Conservation (phyloP, 306 rosid genomes). For the Quercus parvula region DNA sequence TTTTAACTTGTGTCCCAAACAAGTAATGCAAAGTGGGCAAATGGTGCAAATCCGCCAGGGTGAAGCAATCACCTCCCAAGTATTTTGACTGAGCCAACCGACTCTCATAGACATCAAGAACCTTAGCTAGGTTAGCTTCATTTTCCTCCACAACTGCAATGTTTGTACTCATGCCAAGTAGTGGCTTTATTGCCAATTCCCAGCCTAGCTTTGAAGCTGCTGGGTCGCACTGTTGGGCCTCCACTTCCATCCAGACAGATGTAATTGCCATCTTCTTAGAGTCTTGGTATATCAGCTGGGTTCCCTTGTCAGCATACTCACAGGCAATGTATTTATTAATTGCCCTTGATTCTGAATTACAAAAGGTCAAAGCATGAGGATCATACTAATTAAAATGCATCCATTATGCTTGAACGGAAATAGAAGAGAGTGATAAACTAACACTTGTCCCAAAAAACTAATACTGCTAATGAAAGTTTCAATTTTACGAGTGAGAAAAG, state of each 20-base stretch:
- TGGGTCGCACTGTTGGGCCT: conserved; percentile 51
- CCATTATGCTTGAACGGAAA: too few species aligned
- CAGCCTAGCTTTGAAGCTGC: conserved; percentile 44
- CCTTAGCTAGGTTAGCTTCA: conserved; percentile 38
- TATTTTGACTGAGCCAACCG: conserved; percentile 48
- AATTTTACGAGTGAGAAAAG: too few species aligned
- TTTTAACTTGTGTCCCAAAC: conserved; percentile 36
- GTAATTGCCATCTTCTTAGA: conserved; percentile 39
- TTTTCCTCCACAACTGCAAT: conserved; percentile 45
- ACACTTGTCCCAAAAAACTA: too few species aligned
- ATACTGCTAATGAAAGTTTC: too few species aligned
- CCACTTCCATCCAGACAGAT: conserved; percentile 53
- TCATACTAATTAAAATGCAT: not conserved
- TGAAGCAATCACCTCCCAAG: conserved; percentile 52
- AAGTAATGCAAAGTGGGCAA: conserved; percentile 39
- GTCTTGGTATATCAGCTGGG: conserved; percentile 30
- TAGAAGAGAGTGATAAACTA: too few species aligned
- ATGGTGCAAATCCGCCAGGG: conserved; percentile 74
- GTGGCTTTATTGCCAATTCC: conserved; percentile 43
- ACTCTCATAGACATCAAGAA: conserved; percentile 61
- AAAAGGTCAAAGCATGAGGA: not conserved
- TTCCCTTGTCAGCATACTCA: conserved; percentile 49
- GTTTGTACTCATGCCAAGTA: conserved; percentile 27
- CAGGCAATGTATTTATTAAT: conserved; percentile 43
- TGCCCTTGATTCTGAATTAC: conserved; percentile 66